Conservation (phyloP, 73 alveolate species). For the Paramecium pentaurelia region DNA sequence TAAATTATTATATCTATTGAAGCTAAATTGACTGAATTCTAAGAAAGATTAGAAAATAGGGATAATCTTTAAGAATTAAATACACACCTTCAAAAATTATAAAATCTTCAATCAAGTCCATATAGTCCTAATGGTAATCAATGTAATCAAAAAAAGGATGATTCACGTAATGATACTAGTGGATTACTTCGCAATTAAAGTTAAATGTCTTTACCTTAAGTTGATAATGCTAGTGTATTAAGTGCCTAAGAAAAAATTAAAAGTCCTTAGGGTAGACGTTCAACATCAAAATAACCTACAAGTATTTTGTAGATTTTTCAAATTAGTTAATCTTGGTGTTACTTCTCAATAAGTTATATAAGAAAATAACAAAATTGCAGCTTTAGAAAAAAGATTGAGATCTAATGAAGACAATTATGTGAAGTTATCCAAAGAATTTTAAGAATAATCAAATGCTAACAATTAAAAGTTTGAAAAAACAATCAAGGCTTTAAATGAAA, state of each 20-base stretch:
- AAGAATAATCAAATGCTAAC: background rate
- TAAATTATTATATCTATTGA: background rate
- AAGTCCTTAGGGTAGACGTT: background rate
- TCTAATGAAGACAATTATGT: background rate
- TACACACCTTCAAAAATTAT: background rate
- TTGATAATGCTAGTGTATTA: background rate
- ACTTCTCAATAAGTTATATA: background rate
- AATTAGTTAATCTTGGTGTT: background rate
- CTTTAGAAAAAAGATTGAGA: background rate
- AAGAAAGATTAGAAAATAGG: background rate
- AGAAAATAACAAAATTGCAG: background rate
- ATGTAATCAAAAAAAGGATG: background rate
- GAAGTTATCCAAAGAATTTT: background rate
- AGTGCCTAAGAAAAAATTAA: background rate
- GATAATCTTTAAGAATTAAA: background rate
- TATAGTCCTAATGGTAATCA: background rate
- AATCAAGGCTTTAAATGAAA: background rate
- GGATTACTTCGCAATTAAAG: constrained; percentile 9
- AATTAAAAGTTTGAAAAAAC: background rate
- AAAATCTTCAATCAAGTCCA: background rate
- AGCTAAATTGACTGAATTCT: constrained; percentile 3
- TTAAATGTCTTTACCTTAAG: background rate
- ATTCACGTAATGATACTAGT: background rate
- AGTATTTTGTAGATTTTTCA: background rate
- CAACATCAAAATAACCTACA: background rate